phyloP scores from a whole-genome alignment of 2,329 filamentous ascomycete genomes.

The Aureobasidium sp. region DNA sequence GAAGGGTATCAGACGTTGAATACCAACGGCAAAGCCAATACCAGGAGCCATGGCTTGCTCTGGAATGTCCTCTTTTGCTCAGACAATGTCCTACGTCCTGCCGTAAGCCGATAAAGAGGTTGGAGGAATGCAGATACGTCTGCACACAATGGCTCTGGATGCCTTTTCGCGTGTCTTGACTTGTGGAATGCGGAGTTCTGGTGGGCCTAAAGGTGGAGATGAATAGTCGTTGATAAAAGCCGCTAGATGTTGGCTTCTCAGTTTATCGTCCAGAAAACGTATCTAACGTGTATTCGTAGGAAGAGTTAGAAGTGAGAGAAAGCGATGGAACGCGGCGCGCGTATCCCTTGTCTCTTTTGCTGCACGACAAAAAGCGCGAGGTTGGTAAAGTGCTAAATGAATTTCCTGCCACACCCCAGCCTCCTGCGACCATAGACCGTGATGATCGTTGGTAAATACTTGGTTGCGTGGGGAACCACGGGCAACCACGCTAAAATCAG shows the following conservation, averaged over 20 bases:
- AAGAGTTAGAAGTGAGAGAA: conserved; percentile 3
- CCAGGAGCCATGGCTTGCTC: conserved; percentile 36
- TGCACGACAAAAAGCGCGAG: not conserved
- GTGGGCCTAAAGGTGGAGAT: not conserved
- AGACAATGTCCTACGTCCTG: not conserved
- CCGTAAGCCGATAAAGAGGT: conserved; percentile 4
- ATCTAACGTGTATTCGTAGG: conserved; percentile 7
- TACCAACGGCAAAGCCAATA: conserved; percentile 44
- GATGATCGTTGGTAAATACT: conserved; percentile 13
- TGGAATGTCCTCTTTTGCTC: conserved; percentile 1
- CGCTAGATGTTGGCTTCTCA: not conserved
- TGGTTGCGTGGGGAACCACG: conserved; percentile 4
- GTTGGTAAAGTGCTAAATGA: conserved; percentile 11
- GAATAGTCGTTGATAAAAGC: not conserved
- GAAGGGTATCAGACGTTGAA: conserved; percentile 53
- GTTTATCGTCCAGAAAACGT: not conserved
- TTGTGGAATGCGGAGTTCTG: conserved; percentile 8
- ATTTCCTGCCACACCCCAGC: conserved; percentile 11
- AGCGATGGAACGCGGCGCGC: not conserved
- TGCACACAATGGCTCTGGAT: not conserved
- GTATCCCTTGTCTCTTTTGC: conserved; percentile 6
- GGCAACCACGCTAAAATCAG: conserved; percentile 7
- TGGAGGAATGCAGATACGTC: not conserved
- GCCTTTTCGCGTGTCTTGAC: conserved; percentile 3
- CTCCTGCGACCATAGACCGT: not conserved